Percentiles rank a stretch among this genome's conserved stretches.
These are phyloP conservation scores for Paxillus ammoniavirescens DNA, from an alignment of 768 basidiomycete species.

Conservation along the genomic window DNA sequence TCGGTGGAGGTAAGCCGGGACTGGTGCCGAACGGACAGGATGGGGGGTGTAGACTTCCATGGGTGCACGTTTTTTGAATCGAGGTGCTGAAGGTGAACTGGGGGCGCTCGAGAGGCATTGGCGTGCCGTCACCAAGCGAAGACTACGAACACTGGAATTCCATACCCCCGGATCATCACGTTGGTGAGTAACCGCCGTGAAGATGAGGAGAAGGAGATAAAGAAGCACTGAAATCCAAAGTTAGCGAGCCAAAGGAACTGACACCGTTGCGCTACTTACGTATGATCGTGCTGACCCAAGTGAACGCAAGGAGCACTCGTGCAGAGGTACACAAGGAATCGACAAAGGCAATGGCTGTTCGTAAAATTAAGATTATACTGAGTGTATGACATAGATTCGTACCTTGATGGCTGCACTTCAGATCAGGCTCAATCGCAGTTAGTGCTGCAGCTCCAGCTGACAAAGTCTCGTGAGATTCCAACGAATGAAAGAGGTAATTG, in stretches of 20 bases:
- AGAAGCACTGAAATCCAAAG: constrained; percentile 43
- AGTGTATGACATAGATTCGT: not conserved
- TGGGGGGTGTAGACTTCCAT: constrained; percentile 44
- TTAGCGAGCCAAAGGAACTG: not conserved
- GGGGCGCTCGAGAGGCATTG: constrained; percentile 34
- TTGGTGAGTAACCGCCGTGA: constrained; percentile 42
- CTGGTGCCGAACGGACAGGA: constrained; percentile 39
- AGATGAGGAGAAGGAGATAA: constrained; percentile 53
- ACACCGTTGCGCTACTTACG: constrained; percentile 33
- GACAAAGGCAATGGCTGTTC: not conserved
- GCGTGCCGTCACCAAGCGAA: constrained; percentile 34
- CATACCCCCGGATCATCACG: constrained; percentile 50
- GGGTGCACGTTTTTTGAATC: constrained; percentile 32
- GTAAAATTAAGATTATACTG: not conserved
- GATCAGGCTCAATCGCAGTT: constrained; percentile 37
- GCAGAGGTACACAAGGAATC: constrained; percentile 47
- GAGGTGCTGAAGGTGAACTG: constrained; percentile 33
- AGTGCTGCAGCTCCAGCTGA: constrained; percentile 54
- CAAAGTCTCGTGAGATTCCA: constrained; percentile 2
- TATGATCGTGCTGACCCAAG: constrained; percentile 48
- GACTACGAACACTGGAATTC: constrained; percentile 45
- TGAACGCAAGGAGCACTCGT: constrained; percentile 55
- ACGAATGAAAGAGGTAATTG: not conserved
- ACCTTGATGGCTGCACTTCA: constrained; percentile 37
- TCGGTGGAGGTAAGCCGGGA: constrained; percentile 29